A percentile compares a stretch with the other conserved stretches of the same genome.
These are phyloP conservation scores for Xanthoconium separans DNA, from an alignment of 1,284 basidiomycete species.

Conservation along the genomic window DNA sequence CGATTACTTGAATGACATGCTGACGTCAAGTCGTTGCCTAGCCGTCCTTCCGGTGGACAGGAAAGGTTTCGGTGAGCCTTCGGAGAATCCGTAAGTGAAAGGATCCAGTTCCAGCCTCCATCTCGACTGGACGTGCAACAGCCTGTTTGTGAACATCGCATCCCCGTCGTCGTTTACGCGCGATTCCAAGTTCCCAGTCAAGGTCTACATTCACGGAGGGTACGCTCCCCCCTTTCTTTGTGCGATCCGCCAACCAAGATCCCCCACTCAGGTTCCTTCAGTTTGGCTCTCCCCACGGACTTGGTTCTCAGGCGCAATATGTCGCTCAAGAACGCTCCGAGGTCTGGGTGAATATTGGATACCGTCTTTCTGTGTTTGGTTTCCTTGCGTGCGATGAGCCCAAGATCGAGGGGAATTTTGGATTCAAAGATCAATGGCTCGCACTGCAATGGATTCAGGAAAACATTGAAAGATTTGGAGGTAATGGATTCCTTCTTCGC, in stretches of 20 bases:
- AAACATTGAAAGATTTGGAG: slow-evolving; percentile 21
- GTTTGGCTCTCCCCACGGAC: slow-evolving; percentile 68
- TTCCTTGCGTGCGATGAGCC: slow-evolving; percentile 67
- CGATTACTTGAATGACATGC: neutral
- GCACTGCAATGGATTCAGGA: slow-evolving; percentile 28
- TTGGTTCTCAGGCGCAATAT: slow-evolving; percentile 49
- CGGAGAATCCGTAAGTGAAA: slow-evolving; percentile 50
- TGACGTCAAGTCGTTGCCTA: neutral
- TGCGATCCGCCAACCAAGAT: too few species aligned
- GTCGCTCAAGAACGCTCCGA: slow-evolving; percentile 60
- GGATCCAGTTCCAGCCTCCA: neutral
- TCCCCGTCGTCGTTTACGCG: slow-evolving; percentile 56
- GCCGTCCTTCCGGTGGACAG: neutral
- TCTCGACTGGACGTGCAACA: slow-evolving; percentile 22
- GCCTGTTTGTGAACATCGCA: slow-evolving; percentile 70
- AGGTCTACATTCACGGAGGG: slow-evolving; percentile 78
- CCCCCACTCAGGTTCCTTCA: slow-evolving; percentile 71
- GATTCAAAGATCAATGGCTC: slow-evolving; percentile 67
- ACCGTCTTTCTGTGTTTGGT: slow-evolving; percentile 71
- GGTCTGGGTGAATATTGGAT: slow-evolving; percentile 67
- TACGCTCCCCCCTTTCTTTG: too few species aligned
- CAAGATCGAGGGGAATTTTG: slow-evolving; percentile 65
- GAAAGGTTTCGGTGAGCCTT: slow-evolving; percentile 37
- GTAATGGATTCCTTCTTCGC: slow-evolving; percentile 27
- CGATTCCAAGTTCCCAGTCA: slow-evolving; percentile 57